A percentile compares a stretch with the other conserved stretches of the same genome.
Evolutionary conservation across 495 filamentous ascomycete genomes (phyloP).

Genomic region (Xeromyces bisporus): DNA sequence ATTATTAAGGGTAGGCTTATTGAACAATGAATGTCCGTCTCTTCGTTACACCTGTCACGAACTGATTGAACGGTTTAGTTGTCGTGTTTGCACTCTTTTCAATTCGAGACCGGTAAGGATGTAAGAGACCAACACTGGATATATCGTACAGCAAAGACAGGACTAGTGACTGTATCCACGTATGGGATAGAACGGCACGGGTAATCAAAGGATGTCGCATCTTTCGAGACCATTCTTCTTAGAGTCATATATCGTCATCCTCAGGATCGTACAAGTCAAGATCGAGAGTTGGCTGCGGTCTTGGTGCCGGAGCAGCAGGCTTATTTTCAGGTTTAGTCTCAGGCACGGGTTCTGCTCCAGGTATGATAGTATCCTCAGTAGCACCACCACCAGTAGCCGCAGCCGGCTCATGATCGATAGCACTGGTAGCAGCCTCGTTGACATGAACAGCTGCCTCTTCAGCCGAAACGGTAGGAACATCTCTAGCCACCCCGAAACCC

Average conservation of each 20-base stretch:
- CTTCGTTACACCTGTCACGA: no score
- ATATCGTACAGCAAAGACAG: no score
- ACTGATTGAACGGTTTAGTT: no score
- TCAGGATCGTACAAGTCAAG: constrained; percentile 32
- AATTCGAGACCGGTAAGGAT: no score
- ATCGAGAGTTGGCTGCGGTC: constrained; percentile 24
- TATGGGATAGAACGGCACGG: no score
- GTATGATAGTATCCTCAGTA: constrained; percentile 4
- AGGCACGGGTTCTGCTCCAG: constrained; percentile 3
- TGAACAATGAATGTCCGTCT: no score
- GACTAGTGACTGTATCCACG: no score
- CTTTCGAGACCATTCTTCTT: background rate
- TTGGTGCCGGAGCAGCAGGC: constrained; percentile 13
- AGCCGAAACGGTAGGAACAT: constrained; percentile 1
- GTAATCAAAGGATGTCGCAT: constrained; percentile 6
- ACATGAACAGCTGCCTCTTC: background rate
- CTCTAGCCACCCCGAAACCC: constrained; percentile 18
- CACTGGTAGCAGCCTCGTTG: constrained; percentile 8
- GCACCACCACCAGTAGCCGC: constrained; percentile 22
- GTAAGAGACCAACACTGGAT: no score
- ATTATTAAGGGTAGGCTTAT: no score
- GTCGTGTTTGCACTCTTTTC: no score
- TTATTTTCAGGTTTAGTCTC: constrained; percentile 1
- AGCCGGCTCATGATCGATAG: constrained; percentile 20
- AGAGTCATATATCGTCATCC: constrained; percentile 22